Conservation (phyloP, 2,329 filamentous ascomycete species). For the Triangularia setosa region DNA sequence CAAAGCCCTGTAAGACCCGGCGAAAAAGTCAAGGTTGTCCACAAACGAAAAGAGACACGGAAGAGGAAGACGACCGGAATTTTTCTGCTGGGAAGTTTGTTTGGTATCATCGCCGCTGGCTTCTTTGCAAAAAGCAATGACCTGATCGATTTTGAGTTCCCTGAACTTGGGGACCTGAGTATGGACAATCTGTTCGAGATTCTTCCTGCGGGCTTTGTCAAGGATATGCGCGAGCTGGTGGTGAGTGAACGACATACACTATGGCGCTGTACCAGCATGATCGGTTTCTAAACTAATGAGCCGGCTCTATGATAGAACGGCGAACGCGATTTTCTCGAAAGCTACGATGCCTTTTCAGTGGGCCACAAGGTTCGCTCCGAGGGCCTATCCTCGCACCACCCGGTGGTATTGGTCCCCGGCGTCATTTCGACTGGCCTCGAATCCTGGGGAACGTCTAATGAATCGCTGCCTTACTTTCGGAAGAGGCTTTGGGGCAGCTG, state of each 20-base stretch:
- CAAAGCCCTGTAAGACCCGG: slow-evolving; percentile 33
- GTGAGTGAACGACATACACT: slow-evolving; percentile 48
- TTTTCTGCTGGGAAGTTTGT: slow-evolving; percentile 83
- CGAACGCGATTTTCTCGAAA: slow-evolving; percentile 76
- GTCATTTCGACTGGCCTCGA: slow-evolving; percentile 97
- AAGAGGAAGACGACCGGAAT: slow-evolving; percentile 78
- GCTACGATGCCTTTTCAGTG: slow-evolving; percentile 91
- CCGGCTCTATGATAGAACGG: slow-evolving; percentile 56
- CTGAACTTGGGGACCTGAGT: slow-evolving; percentile 66
- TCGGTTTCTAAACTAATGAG: slow-evolving; percentile 4
- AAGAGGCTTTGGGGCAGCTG: slow-evolving; percentile 96
- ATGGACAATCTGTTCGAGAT: slow-evolving; percentile 85
- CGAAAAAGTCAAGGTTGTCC: slow-evolving; percentile 41
- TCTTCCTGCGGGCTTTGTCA: slow-evolving; percentile 78
- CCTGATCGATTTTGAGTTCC: slow-evolving; percentile 79
- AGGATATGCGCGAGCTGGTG: slow-evolving; percentile 80
- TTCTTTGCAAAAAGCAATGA: slow-evolving; percentile 90
- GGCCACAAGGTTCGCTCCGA: slow-evolving; percentile 78
- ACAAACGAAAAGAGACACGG: slow-evolving; percentile 46
- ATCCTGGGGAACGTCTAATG: slow-evolving; percentile 88
- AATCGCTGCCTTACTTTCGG: slow-evolving; percentile 84
- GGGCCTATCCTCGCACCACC: slow-evolving; percentile 76
- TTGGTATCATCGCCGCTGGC: slow-evolving; percentile 81
- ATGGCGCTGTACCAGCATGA: slow-evolving; percentile 5
- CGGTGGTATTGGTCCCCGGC: slow-evolving; percentile 94